Percentiles rank a stretch among this genome's conserved stretches.
phyloP scores from a whole-genome alignment of 352 stramenopile species.

The Globisporangium apiculatum region DNA sequence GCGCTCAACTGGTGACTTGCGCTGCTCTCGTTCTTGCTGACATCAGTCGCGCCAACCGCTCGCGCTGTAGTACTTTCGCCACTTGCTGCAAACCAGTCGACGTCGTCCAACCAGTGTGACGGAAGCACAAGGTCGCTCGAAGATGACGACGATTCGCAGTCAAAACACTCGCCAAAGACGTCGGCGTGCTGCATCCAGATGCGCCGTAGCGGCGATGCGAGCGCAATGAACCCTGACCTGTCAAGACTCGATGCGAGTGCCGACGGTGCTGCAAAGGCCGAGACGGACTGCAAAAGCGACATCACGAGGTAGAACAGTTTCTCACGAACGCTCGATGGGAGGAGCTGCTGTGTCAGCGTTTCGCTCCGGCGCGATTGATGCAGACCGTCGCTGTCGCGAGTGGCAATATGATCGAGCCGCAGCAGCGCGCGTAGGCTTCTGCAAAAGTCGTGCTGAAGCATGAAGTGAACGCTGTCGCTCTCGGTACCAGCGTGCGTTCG shows the following conservation, averaged over 20 bases:
- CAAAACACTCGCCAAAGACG: constrained; percentile 26
- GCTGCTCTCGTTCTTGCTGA: not conserved
- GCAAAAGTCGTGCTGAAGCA: constrained; percentile 68
- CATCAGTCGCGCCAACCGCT: no score
- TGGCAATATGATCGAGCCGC: not conserved
- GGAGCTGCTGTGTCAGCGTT: not conserved
- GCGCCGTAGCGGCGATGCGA: constrained; percentile 15
- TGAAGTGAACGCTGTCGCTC: constrained; percentile 26
- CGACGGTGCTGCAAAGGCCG: constrained; percentile 19
- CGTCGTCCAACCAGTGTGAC: constrained; percentile 49
- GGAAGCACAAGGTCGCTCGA: constrained; percentile 18
- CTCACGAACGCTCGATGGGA: constrained; percentile 9
- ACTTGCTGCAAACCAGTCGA: not conserved
- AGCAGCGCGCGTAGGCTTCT: constrained; percentile 22
- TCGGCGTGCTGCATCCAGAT: constrained; percentile 41
- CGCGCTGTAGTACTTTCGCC: not conserved
- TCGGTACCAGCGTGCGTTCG: constrained; percentile 4
- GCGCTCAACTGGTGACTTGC: constrained; percentile 9
- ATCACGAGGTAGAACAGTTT: constrained; percentile 32
- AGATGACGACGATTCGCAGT: constrained; percentile 3
- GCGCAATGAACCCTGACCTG: constrained; percentile 20
- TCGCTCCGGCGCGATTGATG: not conserved
- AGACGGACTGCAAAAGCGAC: constrained; percentile 37
- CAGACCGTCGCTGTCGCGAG: not conserved
- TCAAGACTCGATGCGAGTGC: constrained; percentile 18